Evolutionary conservation across 2,329 filamentous ascomycete species (phyloP), one percentile per base, ranked within the genome.

Genomic region (Emydomyces testavorans): DNA sequence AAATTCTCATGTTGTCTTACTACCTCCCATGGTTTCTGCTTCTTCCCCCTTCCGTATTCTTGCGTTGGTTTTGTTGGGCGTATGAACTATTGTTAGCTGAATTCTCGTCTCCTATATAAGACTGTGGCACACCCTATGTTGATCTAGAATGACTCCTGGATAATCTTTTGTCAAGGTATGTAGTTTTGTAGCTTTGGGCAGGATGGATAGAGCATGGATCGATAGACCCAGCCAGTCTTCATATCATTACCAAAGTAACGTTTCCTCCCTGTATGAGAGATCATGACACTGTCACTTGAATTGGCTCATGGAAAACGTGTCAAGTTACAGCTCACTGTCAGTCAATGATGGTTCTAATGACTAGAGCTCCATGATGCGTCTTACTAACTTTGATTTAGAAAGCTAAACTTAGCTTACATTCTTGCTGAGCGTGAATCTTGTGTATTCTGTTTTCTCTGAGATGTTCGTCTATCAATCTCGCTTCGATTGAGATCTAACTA

Each of bases 71-170:
- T 47, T 36, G 42, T 24, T 36, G 42, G 37, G 15, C n/a, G 46
- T 41, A 28, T 34, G 38, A 41, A 41, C 18, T 48, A 48, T 48
- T 31, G 31, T 48, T 48, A 48, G 31, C 29, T 48, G 24, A 31
- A 34, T 48, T 36, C 37, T 35, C 42, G 37, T 41, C 24, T 42
- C 46, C 46, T 48, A 48, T 48, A 48, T 48, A 48, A 41, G 31
- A 48, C 31, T 48, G 46, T 48, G 34, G 34, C 38, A 40, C 26
- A 41, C 38, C 46, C 46, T 48, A 41, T 41, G 46, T 35, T 41
- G 21, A 48, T 48, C 37, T 48, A 48, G 46, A 41, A 36, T 40
- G 38, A 35, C 37, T 26, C 29, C 18, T 26, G 18, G 15, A 16
- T 26, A 24, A 46, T 46, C 35, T 46, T 16, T 35, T 48, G 8